Base-by-base conservation (phyloP, 2,329 filamentous ascomycete genomes). In the Simplicillium sp. region DNA sequence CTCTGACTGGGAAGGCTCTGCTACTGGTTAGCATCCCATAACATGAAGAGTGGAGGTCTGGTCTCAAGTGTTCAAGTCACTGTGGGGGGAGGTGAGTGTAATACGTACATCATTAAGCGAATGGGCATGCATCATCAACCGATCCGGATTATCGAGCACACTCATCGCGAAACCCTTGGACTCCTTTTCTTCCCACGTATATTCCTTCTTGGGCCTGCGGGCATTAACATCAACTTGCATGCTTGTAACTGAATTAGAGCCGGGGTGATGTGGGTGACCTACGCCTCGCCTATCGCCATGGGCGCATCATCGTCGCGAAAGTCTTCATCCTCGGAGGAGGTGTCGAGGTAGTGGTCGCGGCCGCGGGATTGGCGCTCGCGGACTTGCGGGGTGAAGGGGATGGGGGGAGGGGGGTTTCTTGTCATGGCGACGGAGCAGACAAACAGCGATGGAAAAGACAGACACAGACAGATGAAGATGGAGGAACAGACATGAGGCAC, bases 281-380 rank as follows among this genome's bases (percentile, higher is more conserved):
- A 25, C 20, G 20, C 20, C 20, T 25, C 20, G 20, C 20, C 20
- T 25, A 25, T 25, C 9, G 20, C 20, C 20, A 25, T 25, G 20
- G 20, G 20, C 6, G 20, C 54, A 36, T 54, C 53, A 7, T 51
- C 57, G 15, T 60, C 58, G 9, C 55, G 54, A 17, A 50, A 50
- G 31, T 61, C 59, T 17, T 51, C 53, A 11, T 55, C 17, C 41
- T 44, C 14, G 34, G 44, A 18, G 43, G 43, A 28, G 29, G 44
- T 49, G 34, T 56, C 49, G 12, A 39, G 46, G 50, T 74, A 75
- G 1, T 72, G 71, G 45, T 79, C 67, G 50, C 77, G 77, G 39
- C 75, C 75, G 33, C 76, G 65, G 4, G 76, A 72, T 54, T 80
- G 76, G 6, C 66, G 66, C 53, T 80, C 74, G 50, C 73, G 71